Base-by-base conservation (phyloP, 148 eudicot genomes). In the Fagopyrum homotropicum region DNA sequence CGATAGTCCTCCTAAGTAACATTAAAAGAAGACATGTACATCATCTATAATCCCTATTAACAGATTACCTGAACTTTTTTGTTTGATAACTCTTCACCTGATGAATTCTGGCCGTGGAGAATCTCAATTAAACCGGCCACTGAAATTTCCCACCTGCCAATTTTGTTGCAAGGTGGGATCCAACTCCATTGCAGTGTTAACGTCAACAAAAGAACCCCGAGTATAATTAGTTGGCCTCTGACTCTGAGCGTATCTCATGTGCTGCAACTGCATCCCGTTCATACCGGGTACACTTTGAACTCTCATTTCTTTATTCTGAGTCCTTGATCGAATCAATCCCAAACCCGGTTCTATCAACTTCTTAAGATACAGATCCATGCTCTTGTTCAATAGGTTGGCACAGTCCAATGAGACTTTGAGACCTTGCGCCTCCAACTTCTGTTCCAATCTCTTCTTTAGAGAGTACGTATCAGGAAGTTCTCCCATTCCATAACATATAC, bases 281-380 rank as follows among this genome's bases (percentile, higher is more conserved):
- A 78, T 47, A 73, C 84, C 82, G 60, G 76, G 63, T 40, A 44
- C 45, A 47, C 64, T 68, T 29, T 80, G 83, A 54, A 60, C 47
- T 63, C 66, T 4, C n/a, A 68, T 76, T 47, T 79, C 81, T 49
- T 75, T 69, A 12, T 50, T 73, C 52, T 29, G 81, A 49, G 75
- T 60, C 80, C 84, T 83, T 19, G 89, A 84, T 77, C 73, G 71
- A 71, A 88, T 77, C 73, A 89, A 75, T 64, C 86, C 84, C 77
- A 91, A 70, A 51, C 88, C 73, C 30, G 90, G 88, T 78, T 82
- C 88, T 75, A 90, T 81, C 79, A 93, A 78, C 73, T 92, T 83
- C 80, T 88, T 90, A 4, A 90, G 76, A 73, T 73, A 90, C 75
- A 79, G 77, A 84, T 90, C 96, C 76, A 93, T 48, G 22, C 93